Evolutionary conservation across 352 stramenopile species (phyloP), one percentile per base, ranked within the genome.

Genomic region (Thalassiosira exigua): DNA sequence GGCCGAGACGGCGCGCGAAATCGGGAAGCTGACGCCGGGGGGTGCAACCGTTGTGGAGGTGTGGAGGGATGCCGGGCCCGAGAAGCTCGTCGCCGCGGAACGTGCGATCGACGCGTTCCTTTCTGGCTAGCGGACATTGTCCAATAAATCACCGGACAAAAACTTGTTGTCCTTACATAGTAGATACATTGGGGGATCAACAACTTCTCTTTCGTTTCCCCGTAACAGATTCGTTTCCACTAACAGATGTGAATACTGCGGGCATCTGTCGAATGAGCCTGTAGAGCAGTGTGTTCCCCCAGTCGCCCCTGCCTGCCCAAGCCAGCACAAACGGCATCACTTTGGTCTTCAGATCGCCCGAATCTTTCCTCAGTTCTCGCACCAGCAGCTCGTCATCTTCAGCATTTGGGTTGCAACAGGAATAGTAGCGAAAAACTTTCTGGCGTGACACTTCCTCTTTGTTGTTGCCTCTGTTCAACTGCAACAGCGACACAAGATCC

Each of bases 341-440:
- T 48, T 48, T 48, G 39, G 39, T 48, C 39, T n/a, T 17, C 39
- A 17, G 39, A 48, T 48, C 39, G 39, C 11, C 39, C 39, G 39
- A 48, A n/a, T 48, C 39, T 11, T 48, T 48, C n/a, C 39, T 48
- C 39, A 48, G 39, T 48, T 48, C 39, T 48, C 39, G 39, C 39
- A 48, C 11, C 39, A 48, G 39, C 39, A 48, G n/a, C n/a, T 48
- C 39, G n/a, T 48, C 39, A n/a, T 48, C 39, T 11, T 48, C 39
- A n/a, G n/a, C 39, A 48, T 48, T 48, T n/a, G 39, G 39, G 39
- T 48, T 48, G 39, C 39, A 48, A 11, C 11, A 17, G n/a, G 11
- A 17, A n/a, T 48, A 48, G 39, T 48, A 48, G 39, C 11, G 39
- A 48, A 11, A n/a, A n/a, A 48, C 39, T 48, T 48, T 48, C 39